phyloP scores from a whole-genome alignment of 352 stramenopile species.

The Globisporangium nagaii region DNA sequence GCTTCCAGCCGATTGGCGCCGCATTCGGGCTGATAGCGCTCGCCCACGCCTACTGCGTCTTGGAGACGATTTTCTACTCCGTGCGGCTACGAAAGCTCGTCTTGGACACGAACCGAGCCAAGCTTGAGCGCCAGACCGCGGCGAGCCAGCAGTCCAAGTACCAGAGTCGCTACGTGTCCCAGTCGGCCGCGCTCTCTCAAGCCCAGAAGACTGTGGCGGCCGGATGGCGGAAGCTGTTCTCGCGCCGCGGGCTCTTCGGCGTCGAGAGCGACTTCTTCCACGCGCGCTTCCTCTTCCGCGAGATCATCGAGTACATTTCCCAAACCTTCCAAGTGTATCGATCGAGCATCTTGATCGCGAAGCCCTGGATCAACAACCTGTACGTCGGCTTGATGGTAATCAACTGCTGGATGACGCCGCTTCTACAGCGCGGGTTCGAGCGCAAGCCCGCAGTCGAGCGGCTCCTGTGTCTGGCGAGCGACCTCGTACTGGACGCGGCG shows the following conservation, averaged over 20 bases:
- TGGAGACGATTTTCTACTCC: conserved; percentile 9
- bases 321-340: conserved; percentile 38
- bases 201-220: not conserved
- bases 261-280: conserved; percentile 29
- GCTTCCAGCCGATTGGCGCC: conserved; percentile 17
- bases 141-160: no score
- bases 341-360: conserved; percentile 33
- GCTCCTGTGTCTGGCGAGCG: not conserved
- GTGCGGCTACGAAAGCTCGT: not conserved
- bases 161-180: no score
- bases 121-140: no score
- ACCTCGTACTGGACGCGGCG: conserved; percentile 1
- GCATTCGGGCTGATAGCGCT: conserved; percentile 18
- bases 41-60: conserved; percentile 11
- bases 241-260: conserved; percentile 21
- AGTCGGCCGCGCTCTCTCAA: not conserved
- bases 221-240: conserved; percentile 12
- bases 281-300: conserved; percentile 20
- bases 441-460: conserved; percentile 3
- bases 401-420: conserved; percentile 7
- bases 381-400: conserved; percentile 28
- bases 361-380: conserved; percentile 42
- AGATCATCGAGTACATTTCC: conserved; percentile 36
- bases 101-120: not conserved
- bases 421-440: conserved; percentile 5